Evolutionary conservation across 2,329 filamentous ascomycete species (phyloP), one percentile per base, ranked within the genome.

Genomic region (Dactylonectria macrodidyma): DNA sequence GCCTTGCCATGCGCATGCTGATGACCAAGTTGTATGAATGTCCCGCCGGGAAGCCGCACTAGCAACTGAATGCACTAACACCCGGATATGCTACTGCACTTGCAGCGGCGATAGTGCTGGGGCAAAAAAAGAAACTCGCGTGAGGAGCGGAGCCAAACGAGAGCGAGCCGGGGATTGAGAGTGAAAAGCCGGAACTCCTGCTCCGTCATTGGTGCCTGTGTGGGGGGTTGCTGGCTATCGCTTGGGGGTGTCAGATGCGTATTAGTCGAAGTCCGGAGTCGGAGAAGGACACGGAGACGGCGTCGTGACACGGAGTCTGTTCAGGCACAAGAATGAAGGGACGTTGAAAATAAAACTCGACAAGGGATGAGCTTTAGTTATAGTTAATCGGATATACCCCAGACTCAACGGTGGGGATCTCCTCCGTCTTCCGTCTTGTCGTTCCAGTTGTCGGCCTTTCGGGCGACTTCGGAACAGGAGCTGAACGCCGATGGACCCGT

Each of bases 391-490:
- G 55, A 44, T 34, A 7, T 55, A 4, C 51, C 34, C 60, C 60
- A 58, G 60, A 26, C 34, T 34, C 34, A 63, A 51, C 19, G 36
- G 24, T 54, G 46, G 52, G 52, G 41, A 24, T 11, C 24, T 24
- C 36, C 44, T 34, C 26, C 26, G 59, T 38, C 41, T 44, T 58
- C 46, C 54, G 52, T 36, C 34, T 30, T 62, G 33, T 57, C 50
- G 36, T 48, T 56, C 51, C 38, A 36, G 16, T 26, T 41, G 48
- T 54, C 33, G n/a, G 71, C 26, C 26, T 59, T 47, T 73, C 72
- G 72, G 72, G 72, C 63, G 61, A 56, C 72, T 50, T 67, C 72
- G 72, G 72, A 74, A 71, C 60, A 57, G 14, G 11, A 36, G 59
- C 22, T 38, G 24, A 41, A 51, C n/a, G 19, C n/a, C 44, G n/a